These are phyloP conservation scores for Aureobasidium sp. DNA, from an alignment of 2,329 filamentous ascomycete species.

Conservation along the genomic window DNA sequence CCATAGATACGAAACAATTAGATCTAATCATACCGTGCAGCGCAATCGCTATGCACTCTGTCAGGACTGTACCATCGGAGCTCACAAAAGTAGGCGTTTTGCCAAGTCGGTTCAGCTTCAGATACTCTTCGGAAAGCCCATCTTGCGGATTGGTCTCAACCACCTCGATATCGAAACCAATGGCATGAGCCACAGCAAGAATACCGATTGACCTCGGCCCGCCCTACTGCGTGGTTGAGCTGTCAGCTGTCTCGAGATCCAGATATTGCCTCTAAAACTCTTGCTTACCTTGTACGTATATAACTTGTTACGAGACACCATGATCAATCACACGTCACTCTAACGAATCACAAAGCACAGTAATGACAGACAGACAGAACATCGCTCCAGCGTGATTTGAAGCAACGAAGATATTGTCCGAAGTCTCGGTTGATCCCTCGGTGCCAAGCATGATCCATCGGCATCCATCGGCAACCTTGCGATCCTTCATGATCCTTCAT, in stretches of 20 bases:
- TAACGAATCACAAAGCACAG: neutral
- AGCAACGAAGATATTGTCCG: neutral
- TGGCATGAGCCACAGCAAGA: constrained; percentile 92
- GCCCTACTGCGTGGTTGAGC: constrained; percentile 46
- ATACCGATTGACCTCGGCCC: constrained; percentile 87
- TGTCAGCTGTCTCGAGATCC: neutral
- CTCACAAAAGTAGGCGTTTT: constrained; percentile 91
- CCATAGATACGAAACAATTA: no score
- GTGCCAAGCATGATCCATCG: constrained; percentile 1
- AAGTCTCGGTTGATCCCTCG: neutral
- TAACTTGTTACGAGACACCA: neutral
- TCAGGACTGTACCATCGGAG: constrained; percentile 80
- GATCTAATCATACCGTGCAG: constrained; percentile 68
- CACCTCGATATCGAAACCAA: constrained; percentile 83
- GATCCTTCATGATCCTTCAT: neutral
- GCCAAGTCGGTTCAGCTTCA: constrained; percentile 75
- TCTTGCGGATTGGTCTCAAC: constrained; percentile 62
- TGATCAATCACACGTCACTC: neutral
- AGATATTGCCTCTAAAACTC: no score
- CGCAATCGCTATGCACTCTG: constrained; percentile 87
- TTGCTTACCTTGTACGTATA: neutral
- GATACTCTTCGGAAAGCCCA: constrained; percentile 65
- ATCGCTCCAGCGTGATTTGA: neutral
- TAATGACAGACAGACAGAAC: neutral
- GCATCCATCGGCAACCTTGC: neutral